Evolutionary conservation across 805 yeast genomes (phyloP).

Genomic region (Candida methanosorbosa): DNA sequence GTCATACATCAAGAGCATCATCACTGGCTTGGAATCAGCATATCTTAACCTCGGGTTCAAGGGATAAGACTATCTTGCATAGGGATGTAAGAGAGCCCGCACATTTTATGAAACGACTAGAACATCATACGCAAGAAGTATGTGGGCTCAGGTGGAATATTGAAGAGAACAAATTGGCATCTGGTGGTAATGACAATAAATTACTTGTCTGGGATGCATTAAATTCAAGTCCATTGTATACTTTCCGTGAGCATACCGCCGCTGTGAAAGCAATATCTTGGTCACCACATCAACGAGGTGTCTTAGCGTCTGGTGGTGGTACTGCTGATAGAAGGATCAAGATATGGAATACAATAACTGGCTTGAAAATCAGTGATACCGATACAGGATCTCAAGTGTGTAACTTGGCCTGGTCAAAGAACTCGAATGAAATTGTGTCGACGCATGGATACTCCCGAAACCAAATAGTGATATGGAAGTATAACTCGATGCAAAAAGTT

Average conservation of each 20-base stretch:
- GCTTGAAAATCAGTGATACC: slow-evolving; percentile 63
- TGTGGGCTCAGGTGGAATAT: slow-evolving; percentile 94
- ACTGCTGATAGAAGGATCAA: slow-evolving; percentile 87
- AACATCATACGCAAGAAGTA: slow-evolving; percentile 81
- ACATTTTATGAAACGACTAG: slow-evolving; percentile 66
- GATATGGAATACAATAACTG: slow-evolving; percentile 86
- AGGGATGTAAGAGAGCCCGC: slow-evolving; percentile 86
- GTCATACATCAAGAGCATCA: slow-evolving; percentile 78
- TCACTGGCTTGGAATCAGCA: slow-evolving; percentile 94
- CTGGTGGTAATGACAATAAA: slow-evolving; percentile 92
- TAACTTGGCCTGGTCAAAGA: slow-evolving; percentile 86
- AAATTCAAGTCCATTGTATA: slow-evolving; percentile 57
- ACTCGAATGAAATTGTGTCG: slow-evolving; percentile 85
- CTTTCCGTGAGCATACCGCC: slow-evolving; percentile 77
- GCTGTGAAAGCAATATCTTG: slow-evolving; percentile 96
- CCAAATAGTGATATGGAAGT: slow-evolving; percentile 91
- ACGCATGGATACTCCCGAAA: slow-evolving; percentile 92
- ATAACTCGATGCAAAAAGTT: slow-evolving; percentile 84
- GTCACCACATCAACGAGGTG: slow-evolving; percentile 96
- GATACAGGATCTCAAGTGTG: slow-evolving; percentile 97
- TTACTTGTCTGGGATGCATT: slow-evolving; percentile 84
- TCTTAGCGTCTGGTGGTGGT: slow-evolving; percentile 94
- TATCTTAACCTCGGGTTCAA: slow-evolving; percentile 75
- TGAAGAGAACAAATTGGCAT: slow-evolving; percentile 84
- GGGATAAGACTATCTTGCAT: slow-evolving; percentile 79